Percentiles rank a stretch among this genome's conserved stretches.
Evolutionary conservation across 768 basidiomycete species (phyloP).

Genomic region (Tricholoma terreum): DNA sequence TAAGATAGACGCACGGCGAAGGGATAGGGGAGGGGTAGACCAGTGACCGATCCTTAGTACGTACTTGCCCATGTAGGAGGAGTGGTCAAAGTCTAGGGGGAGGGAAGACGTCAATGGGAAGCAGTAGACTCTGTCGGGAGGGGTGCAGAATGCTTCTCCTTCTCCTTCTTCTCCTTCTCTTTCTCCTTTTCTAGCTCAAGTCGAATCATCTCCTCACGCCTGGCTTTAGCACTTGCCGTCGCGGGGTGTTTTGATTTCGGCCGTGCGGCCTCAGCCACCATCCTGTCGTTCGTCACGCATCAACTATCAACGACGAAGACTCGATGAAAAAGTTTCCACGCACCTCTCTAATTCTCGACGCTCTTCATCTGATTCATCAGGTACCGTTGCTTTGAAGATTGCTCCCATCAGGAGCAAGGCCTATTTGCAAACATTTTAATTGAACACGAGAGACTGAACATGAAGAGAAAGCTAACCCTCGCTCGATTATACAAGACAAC

Average conservation of each 20-base stretch:
- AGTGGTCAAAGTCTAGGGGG: too few species aligned
- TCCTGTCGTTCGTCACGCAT: slow-evolving; percentile 38
- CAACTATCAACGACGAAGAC: background rate
- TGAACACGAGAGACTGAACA: background rate
- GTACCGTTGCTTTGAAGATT: slow-evolving; percentile 79
- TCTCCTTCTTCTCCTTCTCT: slow-evolving; percentile 17
- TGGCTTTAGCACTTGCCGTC: slow-evolving; percentile 34
- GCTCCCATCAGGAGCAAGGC: slow-evolving; percentile 87
- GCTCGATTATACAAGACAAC: slow-evolving; percentile 75
- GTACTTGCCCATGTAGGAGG: too few species aligned
- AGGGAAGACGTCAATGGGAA: background rate
- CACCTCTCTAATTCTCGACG: slow-evolving; percentile 92
- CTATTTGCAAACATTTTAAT: slow-evolving; percentile 31
- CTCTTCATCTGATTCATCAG: slow-evolving; percentile 93
- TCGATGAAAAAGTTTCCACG: slow-evolving; percentile 17
- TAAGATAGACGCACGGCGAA: background rate
- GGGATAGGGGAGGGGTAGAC: too few species aligned
- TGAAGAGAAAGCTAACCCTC: slow-evolving; percentile 50
- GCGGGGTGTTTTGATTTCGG: slow-evolving; percentile 60
- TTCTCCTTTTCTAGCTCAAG: slow-evolving; percentile 27
- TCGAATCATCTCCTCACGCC: slow-evolving; percentile 38
- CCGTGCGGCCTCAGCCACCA: slow-evolving; percentile 83
- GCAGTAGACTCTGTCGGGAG: slow-evolving; percentile 7
- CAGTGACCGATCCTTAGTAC: too few species aligned
- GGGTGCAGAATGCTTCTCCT: slow-evolving; percentile 3